Base-by-base conservation (phyloP, 106 monocot genomes). In the Gastrodia elata region DNA sequence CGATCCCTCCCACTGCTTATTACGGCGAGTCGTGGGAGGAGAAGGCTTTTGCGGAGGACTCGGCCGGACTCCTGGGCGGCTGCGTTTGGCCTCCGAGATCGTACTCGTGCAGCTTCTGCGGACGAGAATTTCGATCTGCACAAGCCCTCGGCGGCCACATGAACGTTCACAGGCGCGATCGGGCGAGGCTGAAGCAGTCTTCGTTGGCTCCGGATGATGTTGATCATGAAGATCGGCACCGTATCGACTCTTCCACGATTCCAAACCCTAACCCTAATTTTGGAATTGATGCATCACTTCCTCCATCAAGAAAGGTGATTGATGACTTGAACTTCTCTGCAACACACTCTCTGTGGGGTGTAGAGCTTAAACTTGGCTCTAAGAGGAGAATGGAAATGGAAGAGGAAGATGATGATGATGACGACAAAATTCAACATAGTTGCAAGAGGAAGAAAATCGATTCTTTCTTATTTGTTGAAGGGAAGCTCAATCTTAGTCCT, bases 61-160 rank as follows among this genome's bases (percentile, higher is more conserved):
- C 89, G 0, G 77, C 85, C 1, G 77, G 82, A 22, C 73, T 73
- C 41, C 68, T 82, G 26, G 82, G 82, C 1, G 86, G 80, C 16
- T 88, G 84, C 76, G 74, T 86, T 52, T 88, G 92, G 92, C 88
- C 92, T 42, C 92, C 92, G 5, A 80, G 88, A 35, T 92, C 84
- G 27, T 92, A 92, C 49, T 76, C 86, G 2, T 92, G 92, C 59
- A 92, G 84, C 78, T 92, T 92, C 64, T 92, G 92, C 71, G 32
- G 84, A 16, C 72, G 92, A 10, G 88, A 92, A 68, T 92, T 92
- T 77, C 76, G 92, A 49, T 88, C 92, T 0, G 92, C 92, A 1
- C 92, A 92, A 73, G 88, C 88, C 1, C 79, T 92, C 0, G 92
- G 92, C 1, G 92, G 92, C 33, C 92, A 92, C 80, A 88, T 92